phyloP scores from a whole-genome alignment of 257 asterid species.

The Cinchona pubescens region DNA sequence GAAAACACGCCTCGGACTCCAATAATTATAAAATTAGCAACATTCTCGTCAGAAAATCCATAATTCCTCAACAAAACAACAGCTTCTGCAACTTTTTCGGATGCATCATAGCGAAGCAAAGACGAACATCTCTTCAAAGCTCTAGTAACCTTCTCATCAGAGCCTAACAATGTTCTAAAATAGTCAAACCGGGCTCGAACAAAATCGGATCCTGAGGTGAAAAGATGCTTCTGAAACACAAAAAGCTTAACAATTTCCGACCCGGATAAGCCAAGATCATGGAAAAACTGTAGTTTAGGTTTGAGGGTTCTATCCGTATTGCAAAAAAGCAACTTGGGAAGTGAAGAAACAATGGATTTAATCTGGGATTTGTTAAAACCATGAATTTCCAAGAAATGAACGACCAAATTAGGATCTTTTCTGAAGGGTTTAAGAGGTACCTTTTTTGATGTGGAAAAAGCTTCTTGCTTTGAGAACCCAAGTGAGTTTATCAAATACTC shows the following conservation, averaged over 20 bases:
- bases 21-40: conserved; percentile 3
- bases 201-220: background rate
- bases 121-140: conserved; percentile 6
- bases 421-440: background rate
- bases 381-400: conserved; percentile 15
- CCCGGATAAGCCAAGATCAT: conserved; percentile 7
- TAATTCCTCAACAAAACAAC: background rate
- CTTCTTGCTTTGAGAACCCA: conserved; percentile 21
- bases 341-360: background rate
- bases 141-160: background rate
- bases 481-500: conserved; percentile 13
- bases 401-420: conserved; percentile 8
- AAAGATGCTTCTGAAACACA: background rate
- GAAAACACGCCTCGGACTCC: conserved; percentile 2
- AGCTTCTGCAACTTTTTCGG: background rate
- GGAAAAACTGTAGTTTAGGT: conserved; percentile 13
- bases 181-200: conserved; percentile 1
- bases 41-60: conserved; percentile 3
- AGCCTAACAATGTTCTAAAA: background rate
- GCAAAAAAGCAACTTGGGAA: background rate
- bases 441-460: conserved; percentile 4
- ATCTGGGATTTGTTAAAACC: conserved; percentile 15
- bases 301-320: conserved; percentile 15
- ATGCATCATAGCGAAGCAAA: background rate
- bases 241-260: conserved; percentile 6